phyloP scores from a whole-genome alignment of 1,284 basidiomycete genomes.

The Trichosporon coremiiforme region DNA sequence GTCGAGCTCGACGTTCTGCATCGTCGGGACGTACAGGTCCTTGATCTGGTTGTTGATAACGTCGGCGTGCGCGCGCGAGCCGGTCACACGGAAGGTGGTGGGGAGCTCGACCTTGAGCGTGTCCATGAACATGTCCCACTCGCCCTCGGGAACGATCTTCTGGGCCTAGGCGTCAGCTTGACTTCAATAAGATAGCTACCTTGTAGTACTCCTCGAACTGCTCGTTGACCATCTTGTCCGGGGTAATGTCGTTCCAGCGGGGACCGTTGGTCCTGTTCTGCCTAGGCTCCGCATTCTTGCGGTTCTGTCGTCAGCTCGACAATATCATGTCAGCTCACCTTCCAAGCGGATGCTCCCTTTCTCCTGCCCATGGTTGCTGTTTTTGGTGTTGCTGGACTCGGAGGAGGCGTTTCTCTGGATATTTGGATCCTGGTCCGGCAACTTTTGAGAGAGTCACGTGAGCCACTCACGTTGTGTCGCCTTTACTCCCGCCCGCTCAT shows the following conservation, averaged over 20 bases:
- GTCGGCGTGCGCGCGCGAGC: conserved; percentile 76
- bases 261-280: conserved; percentile 17
- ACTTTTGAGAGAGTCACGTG: conserved; percentile 15
- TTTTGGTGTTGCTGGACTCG: not conserved
- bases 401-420: not conserved
- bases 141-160: conserved; percentile 58
- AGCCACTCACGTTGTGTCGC: not conserved
- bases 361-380: conserved; percentile 15
- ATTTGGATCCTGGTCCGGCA: conserved; percentile 1
- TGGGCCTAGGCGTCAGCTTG: conserved; percentile 40
- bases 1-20: conserved; percentile 77
- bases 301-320: not conserved
- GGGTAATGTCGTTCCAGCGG: conserved; percentile 34
- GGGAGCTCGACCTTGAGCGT: conserved; percentile 75
- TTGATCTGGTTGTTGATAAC: conserved; percentile 73
- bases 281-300: conserved; percentile 23
- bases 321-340: not conserved
- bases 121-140: conserved; percentile 78
- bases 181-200: conserved; percentile 31
- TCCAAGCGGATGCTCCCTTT: conserved; percentile 18
- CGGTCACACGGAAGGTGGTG: conserved; percentile 91
- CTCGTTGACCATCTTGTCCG: conserved; percentile 63
- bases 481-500: conserved; percentile 10
- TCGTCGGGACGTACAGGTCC: conserved; percentile 73
- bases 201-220: conserved; percentile 75